phyloP scores from a whole-genome alignment of 1,284 basidiomycete genomes.

The Leccinum cinnamomeum region DNA sequence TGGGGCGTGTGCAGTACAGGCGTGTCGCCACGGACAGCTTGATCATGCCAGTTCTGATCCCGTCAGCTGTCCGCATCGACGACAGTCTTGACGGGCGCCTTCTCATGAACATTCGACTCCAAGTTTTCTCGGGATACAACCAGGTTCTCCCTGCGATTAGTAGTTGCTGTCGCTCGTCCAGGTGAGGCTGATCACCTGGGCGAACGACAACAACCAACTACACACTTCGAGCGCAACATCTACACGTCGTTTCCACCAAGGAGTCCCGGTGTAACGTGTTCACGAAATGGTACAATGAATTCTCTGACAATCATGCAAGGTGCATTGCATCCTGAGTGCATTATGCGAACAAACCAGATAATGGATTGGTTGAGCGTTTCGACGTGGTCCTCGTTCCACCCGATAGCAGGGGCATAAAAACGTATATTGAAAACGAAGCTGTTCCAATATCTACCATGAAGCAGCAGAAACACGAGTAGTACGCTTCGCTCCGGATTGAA shows the following conservation, averaged over 20 bases:
- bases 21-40: too few species aligned
- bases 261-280: too few species aligned
- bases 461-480: slow-evolving; percentile 16
- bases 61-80: too few species aligned
- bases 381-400: background rate
- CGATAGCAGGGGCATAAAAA: background rate
- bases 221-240: background rate
- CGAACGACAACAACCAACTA: background rate
- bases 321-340: background rate
- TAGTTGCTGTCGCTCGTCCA: background rate
- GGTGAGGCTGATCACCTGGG: background rate
- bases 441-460: slow-evolving; percentile 23
- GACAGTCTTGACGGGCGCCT: too few species aligned
- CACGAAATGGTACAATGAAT: too few species aligned
- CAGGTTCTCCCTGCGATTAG: background rate
- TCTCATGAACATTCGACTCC: too few species aligned
- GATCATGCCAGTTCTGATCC: too few species aligned
- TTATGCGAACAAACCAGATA: background rate
- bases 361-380: background rate
- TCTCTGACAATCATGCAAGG: too few species aligned
- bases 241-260: too few species aligned
- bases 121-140: too few species aligned
- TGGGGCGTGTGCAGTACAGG: too few species aligned
- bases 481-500: slow-evolving; percentile 24
- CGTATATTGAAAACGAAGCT: slow-evolving; percentile 12